Percentiles rank a stretch among this genome's conserved stretches.
Evolutionary conservation across 2,329 filamentous ascomycete genomes (phyloP).

Genomic region (Colletotrichum falcatum): DNA sequence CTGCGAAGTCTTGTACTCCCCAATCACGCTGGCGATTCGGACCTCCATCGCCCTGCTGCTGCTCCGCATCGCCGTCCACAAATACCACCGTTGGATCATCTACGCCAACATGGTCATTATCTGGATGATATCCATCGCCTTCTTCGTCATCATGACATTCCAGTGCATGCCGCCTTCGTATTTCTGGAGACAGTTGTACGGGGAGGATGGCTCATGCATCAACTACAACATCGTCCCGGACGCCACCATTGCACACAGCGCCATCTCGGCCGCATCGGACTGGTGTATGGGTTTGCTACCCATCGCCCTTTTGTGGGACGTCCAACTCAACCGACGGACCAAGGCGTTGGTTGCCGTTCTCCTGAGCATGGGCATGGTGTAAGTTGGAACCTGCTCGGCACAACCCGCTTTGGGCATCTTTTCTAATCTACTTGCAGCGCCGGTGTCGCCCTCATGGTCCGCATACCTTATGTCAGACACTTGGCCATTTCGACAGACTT

Average conservation of each 20-base stretch:
- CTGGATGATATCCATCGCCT: constrained; percentile 51
- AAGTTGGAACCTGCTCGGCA: constrained; percentile 42
- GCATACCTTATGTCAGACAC: constrained; percentile 50
- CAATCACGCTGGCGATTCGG: constrained; percentile 54
- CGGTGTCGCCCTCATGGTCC: constrained; percentile 54
- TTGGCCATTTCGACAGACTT: constrained; percentile 47
- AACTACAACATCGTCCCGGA: constrained; percentile 53
- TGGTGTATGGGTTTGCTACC: constrained; percentile 63
- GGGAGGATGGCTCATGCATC: constrained; percentile 54
- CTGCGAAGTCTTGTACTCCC: constrained; percentile 55
- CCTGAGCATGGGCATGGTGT: constrained; percentile 64
- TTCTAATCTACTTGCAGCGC: constrained; percentile 47
- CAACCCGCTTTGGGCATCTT: not conserved
- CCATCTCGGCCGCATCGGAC: constrained; percentile 59
- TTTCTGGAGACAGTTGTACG: constrained; percentile 60
- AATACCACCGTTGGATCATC: constrained; percentile 51
- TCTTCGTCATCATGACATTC: constrained; percentile 61
- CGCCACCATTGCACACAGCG: constrained; percentile 60
- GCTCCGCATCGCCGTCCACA: constrained; percentile 52
- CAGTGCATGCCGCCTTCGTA: constrained; percentile 62
- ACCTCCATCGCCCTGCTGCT: constrained; percentile 57
- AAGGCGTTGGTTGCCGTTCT: constrained; percentile 61
- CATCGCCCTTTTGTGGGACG: constrained; percentile 62
- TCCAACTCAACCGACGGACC: constrained; percentile 60
- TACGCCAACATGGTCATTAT: constrained; percentile 51